Conservation (phyloP, 192 early-diverging fungal species). For the Coemansia aciculifera region DNA sequence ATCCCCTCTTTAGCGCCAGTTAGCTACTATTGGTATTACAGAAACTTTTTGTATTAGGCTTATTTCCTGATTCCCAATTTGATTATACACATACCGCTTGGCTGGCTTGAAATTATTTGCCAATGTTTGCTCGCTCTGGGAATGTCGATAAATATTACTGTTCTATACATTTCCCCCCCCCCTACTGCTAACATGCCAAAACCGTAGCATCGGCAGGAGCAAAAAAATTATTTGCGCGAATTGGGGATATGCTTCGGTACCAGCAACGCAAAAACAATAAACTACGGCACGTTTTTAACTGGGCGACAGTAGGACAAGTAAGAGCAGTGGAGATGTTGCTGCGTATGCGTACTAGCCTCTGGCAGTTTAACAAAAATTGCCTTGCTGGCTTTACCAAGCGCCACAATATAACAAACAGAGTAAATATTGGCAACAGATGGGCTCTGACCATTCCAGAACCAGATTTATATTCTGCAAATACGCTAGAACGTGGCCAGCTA, state of each 20-base stretch:
- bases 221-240: neutral
- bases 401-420: neutral
- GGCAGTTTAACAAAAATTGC: neutral
- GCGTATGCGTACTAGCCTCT: neutral
- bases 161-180: too few species aligned
- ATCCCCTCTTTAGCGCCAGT: too few species aligned
- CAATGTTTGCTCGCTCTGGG: neutral
- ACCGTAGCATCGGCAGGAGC: neutral
- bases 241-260: neutral
- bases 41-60: too few species aligned
- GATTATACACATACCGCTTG: neutral
- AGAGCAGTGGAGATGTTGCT: neutral
- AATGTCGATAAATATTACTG: neutral
- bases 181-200: neutral
- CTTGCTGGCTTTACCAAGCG: neutral
- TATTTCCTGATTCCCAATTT: neutral
- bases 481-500: neutral
- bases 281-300: constrained; percentile 5
- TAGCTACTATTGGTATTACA: too few species aligned
- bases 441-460: neutral
- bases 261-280: neutral
- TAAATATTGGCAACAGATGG: neutral
- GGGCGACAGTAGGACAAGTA: neutral
- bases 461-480: neutral
- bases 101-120: neutral